phyloP scores from a whole-genome alignment of 2,329 filamentous ascomycete genomes.

The Bipolaris zeicola region DNA sequence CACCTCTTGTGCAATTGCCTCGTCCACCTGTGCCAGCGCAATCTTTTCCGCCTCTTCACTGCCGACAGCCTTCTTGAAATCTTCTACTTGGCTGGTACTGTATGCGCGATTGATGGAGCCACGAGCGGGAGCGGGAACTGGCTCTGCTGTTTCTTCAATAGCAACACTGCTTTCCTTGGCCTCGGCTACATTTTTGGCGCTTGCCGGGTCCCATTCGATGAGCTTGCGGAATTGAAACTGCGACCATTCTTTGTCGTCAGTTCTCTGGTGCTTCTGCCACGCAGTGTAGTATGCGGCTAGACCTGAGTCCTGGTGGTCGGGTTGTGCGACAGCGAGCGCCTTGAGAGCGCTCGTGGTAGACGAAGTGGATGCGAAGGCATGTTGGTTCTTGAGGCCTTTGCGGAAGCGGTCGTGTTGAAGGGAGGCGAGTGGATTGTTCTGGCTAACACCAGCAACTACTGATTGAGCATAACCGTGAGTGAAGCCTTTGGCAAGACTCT shows the following conservation, averaged over 20 bases:
- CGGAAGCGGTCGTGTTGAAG: slow-evolving; percentile 56
- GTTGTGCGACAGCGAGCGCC: slow-evolving; percentile 32
- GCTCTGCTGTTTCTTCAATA: slow-evolving; percentile 40
- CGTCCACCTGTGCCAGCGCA: slow-evolving; percentile 80
- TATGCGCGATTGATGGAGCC: slow-evolving; percentile 55
- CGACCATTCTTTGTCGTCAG: slow-evolving; percentile 82
- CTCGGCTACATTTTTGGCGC: slow-evolving; percentile 48
- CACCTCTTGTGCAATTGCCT: slow-evolving; percentile 80
- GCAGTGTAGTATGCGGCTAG: slow-evolving; percentile 92
- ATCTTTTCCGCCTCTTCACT: slow-evolving; percentile 56
- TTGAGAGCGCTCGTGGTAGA: slow-evolving; percentile 47
- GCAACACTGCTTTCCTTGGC: slow-evolving; percentile 41
- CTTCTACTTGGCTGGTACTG: slow-evolving; percentile 63
- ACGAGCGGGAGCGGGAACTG: slow-evolving; percentile 34
- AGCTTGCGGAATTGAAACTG: slow-evolving; percentile 88
- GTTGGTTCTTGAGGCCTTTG: slow-evolving; percentile 67
- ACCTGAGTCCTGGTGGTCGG: slow-evolving; percentile 56
- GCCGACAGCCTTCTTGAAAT: slow-evolving; percentile 62
- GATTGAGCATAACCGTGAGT: slow-evolving; percentile 98
- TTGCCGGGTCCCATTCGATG: slow-evolving; percentile 80
- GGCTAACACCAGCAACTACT: slow-evolving; percentile 84
- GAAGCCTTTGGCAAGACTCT: slow-evolving; percentile 95
- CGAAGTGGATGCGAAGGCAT: slow-evolving; percentile 67
- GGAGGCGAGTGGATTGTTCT: slow-evolving; percentile 61
- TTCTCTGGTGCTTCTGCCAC: slow-evolving; percentile 72